phyloP scores from a whole-genome alignment of 179 eudicot species.

The Spergularia azorica region DNA sequence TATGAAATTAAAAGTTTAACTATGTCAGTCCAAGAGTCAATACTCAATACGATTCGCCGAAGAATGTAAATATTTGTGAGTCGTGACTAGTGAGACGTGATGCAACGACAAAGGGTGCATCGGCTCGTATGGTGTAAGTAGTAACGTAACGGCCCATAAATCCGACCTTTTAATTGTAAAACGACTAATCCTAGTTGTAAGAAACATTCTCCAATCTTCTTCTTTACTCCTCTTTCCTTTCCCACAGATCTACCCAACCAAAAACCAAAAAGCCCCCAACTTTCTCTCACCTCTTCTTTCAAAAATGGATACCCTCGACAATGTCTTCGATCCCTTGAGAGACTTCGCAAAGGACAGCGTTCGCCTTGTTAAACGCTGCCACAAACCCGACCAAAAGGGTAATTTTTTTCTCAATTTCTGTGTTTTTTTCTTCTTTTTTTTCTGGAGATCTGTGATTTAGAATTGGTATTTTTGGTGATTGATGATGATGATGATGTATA shows the following conservation, averaged over 20 bases:
- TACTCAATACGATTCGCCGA: no score
- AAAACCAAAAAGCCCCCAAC: not conserved
- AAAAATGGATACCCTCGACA: constrained; percentile 57
- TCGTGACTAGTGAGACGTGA: no score
- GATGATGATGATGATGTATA: not conserved
- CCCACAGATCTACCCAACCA: not conserved
- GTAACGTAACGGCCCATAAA: no score
- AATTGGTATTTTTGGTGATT: not conserved
- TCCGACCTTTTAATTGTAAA: no score
- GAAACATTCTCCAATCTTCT: no score
- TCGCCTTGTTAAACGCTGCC: constrained; percentile 75
- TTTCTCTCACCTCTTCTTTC: not conserved
- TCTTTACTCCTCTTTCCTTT: not conserved
- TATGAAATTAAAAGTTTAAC: no score
- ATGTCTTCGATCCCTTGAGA: constrained; percentile 63
- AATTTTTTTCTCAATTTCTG: not conserved
- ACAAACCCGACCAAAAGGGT: constrained; percentile 77
- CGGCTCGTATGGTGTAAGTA: no score
- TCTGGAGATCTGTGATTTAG: not conserved
- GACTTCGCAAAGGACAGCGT: constrained; percentile 68
- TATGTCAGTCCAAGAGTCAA: no score
- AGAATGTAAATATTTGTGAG: no score
- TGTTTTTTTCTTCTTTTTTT: not conserved
- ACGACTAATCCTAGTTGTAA: no score
- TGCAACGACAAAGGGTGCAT: no score